phyloP scores from a whole-genome alignment of 176 grass and related monocot species.

The Triticum monococcum region DNA sequence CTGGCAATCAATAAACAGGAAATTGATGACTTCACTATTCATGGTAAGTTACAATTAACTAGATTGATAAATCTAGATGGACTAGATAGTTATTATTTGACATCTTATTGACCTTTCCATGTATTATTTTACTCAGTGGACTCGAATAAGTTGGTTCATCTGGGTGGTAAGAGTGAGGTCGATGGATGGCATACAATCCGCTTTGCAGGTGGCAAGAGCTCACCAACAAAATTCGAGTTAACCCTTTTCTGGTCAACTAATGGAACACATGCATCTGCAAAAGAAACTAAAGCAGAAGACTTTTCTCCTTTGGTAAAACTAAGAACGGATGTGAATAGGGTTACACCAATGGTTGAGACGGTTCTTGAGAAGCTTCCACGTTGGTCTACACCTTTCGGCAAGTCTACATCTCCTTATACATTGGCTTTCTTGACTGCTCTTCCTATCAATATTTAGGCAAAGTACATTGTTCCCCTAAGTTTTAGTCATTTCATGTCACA shows the following conservation, averaged over 20 bases:
- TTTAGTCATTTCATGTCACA: background rate
- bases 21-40: conserved; percentile 71
- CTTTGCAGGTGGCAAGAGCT: conserved; percentile 79
- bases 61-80: background rate
- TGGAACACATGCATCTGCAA: background rate
- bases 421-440: conserved; percentile 85
- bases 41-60: conserved; percentile 45
- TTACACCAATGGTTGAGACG: conserved; percentile 56
- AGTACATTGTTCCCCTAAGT: background rate
- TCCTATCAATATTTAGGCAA: conserved; percentile 63
- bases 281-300: conserved; percentile 10
- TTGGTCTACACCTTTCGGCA: conserved; percentile 83
- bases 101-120: conserved; percentile 28
- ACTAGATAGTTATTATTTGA: background rate
- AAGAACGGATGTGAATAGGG: conserved; percentile 68
- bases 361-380: conserved; percentile 74
- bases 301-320: conserved; percentile 59
- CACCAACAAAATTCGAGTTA: conserved; percentile 78
- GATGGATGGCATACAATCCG: conserved; percentile 88
- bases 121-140: conserved; percentile 40
- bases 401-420: conserved; percentile 70
- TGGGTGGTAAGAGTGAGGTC: conserved; percentile 55
- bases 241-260: conserved; percentile 65
- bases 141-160: conserved; percentile 49
- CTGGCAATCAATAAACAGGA: conserved; percentile 81